Conservation (phyloP, 306 rosid genomes). For the Cucumis hystrix region DNA sequence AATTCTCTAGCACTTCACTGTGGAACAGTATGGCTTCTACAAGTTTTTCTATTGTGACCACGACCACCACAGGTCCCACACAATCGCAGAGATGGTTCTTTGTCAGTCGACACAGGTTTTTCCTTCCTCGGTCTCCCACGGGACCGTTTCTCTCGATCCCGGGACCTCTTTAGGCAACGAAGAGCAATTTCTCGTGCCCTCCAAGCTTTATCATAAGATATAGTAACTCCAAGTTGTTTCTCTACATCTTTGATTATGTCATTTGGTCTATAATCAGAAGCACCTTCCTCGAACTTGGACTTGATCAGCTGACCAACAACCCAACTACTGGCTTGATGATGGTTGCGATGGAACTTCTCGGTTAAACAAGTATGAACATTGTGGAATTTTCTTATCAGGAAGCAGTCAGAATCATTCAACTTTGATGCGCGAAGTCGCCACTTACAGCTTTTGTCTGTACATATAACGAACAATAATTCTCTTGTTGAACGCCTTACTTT, state of each 20-base stretch:
- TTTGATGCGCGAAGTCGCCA: slow-evolving; percentile 13
- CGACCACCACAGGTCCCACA: slow-evolving; percentile 9
- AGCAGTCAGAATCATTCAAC: not conserved
- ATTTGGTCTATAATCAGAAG: slow-evolving; percentile 8
- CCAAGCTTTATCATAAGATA: slow-evolving; percentile 16
- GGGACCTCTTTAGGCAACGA: not conserved
- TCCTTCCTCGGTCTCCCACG: slow-evolving; percentile 10
- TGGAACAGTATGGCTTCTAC: not conserved
- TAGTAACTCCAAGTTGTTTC: slow-evolving; percentile 10
- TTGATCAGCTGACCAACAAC: slow-evolving; percentile 13
- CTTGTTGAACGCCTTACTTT: slow-evolving; percentile 6
- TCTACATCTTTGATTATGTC: slow-evolving; percentile 16
- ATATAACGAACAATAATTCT: slow-evolving; percentile 1
- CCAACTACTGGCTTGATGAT: slow-evolving; percentile 20
- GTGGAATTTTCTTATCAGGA: slow-evolving; percentile 7
- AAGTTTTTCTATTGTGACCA: slow-evolving; percentile 12
- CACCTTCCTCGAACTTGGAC: slow-evolving; percentile 9
- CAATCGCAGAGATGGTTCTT: not conserved
- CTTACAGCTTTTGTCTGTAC: slow-evolving; percentile 10
- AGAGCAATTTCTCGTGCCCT: slow-evolving; percentile 12
- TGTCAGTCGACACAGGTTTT: not conserved
- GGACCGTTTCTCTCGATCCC: not conserved
- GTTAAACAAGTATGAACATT: slow-evolving; percentile 12
- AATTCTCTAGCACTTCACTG: not conserved
- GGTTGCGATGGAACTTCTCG: not conserved